Evolutionary conservation across 2,329 filamentous ascomycete species (phyloP), one percentile per base, ranked within the genome.

Genomic region (Orbilia oligospora): DNA sequence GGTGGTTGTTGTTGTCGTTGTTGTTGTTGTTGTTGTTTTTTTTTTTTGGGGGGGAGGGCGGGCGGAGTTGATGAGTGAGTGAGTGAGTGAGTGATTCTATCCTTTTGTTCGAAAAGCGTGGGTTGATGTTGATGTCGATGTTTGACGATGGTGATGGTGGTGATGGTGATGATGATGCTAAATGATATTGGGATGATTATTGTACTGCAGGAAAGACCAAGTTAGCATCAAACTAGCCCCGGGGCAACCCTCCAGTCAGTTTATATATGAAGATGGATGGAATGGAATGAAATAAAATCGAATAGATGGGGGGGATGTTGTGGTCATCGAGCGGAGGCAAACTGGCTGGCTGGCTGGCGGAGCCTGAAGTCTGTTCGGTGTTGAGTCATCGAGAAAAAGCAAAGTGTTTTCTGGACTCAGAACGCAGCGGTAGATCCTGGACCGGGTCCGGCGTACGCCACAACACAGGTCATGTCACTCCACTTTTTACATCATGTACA

Each of bases 281-380:
- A 49, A 38, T 30, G 27, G 27, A 30, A n/a, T n/a, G n/a, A n/a
- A n/a, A n/a, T n/a, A n/a, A n/a, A 30, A 30, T 30, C 3, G 27
- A 30, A 30, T 30, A 30, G 51, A 69, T 36, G 46, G 64, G 20
- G 64, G 20, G 27, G 44, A 55, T 67, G 64, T 46, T 46, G 48
- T 67, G 46, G 44, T 51, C 64, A 51, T 55, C 33, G 55, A 71
- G 56, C 55, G 67, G 67, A 71, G 67, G 67, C 67, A 71, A 71
- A 71, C 56, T 61, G 46, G 46, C 41, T 46, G 46, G 46, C 41
- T 46, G 41, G 44, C 48, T 51, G 53, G 66, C 66, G 66, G 67
- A 71, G 67, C 53, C 46, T 58, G 51, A 55, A 56, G 33, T 49
- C 55, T 27, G 44, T 46, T 20, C 48, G 22, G 51, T 56, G 36